Percentiles rank a stretch among this genome's conserved stretches.
Evolutionary conservation across 352 stramenopile genomes (phyloP).

Genomic region (Halophytophthora batemanensis): DNA sequence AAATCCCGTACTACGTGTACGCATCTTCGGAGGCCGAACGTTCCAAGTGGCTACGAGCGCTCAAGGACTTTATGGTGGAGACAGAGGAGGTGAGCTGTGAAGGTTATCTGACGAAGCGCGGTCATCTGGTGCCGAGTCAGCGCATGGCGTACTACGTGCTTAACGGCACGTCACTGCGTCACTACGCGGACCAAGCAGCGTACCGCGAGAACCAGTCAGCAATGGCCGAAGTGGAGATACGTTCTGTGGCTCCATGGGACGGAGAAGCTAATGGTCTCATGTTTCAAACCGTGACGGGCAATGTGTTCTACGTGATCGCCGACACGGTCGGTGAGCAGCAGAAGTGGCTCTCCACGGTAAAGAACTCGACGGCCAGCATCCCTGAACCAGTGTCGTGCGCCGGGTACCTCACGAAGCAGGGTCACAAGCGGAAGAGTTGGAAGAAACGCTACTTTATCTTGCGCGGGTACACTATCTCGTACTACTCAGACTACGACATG

Average conservation of each 20-base stretch:
- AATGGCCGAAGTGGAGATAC: conserved; percentile 83
- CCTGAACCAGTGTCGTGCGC: conserved; percentile 77
- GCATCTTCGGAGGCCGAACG: conserved; percentile 75
- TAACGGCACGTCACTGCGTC: conserved; percentile 74
- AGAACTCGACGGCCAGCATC: conserved; percentile 61
- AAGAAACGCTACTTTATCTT: conserved; percentile 90
- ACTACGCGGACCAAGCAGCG: conserved; percentile 79
- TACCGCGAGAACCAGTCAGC: conserved; percentile 85
- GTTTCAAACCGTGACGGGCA: conserved; percentile 83
- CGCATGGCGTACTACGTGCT: conserved; percentile 86
- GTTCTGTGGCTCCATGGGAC: conserved; percentile 72
- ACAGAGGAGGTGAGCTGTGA: conserved; percentile 84
- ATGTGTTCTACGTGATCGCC: conserved; percentile 81
- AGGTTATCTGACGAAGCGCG: conserved; percentile 83
- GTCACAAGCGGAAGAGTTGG: conserved; percentile 90
- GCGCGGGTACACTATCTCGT: conserved; percentile 67
- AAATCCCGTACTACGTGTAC: conserved; percentile 90
- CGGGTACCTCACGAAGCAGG: conserved; percentile 87
- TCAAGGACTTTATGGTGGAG: conserved; percentile 85
- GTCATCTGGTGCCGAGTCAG: conserved; percentile 84
- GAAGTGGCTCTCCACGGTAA: conserved; percentile 78
- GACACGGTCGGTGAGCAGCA: conserved; percentile 77
- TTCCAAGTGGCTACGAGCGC: conserved; percentile 72
- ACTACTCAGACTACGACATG: conserved; percentile 87
- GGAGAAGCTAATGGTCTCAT: conserved; percentile 80